Base-by-base conservation (phyloP, 192 early-diverging fungal species). In the Geranomyces michiganensis region DNA sequence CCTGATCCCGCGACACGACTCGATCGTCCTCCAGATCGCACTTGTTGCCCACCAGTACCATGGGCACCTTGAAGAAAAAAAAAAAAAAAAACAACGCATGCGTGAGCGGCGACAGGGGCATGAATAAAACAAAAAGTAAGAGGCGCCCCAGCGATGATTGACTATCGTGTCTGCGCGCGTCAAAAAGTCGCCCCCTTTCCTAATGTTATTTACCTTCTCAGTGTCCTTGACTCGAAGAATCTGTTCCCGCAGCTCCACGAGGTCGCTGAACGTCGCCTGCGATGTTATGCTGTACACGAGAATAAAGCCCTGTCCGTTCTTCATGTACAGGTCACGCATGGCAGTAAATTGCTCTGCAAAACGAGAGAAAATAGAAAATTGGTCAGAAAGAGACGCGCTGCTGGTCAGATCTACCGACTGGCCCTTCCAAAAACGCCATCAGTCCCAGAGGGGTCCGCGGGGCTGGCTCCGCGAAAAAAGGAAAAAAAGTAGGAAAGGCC, bases 251-350 rank as follows among this genome's bases (percentile, higher is more conserved):
- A 88, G 67, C 65, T 88, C 86, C 29, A 85, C 78, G 29, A 88
- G 73, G 55, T 88, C 86, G 71, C 84, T 87, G 68, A 87, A 88
- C 9, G 86, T 88, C 22, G 86, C 86, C 65, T 87, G 85, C 43
- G 86, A 88, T 48, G 85, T 88, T 70, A 88, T 88, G 67, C 76
- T 79, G 81, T 86, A 88, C 12, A 87, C 86, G 43, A 88, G 78
- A 62, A 88, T 82, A 62, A 88, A 88, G 30, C 87, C 87, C 74
- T 88, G 87, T 10, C 87, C 87, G 74, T 88, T 88, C 70, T 88
- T 88, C 87, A 88, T 88, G 71, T 88, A 88, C 27, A 88, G 76
- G 76, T 88, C 87, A 51, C 87, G 84, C 87, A 88, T 88, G 14
- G 87, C 87, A 51, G 85, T 88, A 66, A 88, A 88, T 84, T 88